Base-by-base conservation (phyloP, 805 yeast species). In the Nakazawaea peltata region DNA sequence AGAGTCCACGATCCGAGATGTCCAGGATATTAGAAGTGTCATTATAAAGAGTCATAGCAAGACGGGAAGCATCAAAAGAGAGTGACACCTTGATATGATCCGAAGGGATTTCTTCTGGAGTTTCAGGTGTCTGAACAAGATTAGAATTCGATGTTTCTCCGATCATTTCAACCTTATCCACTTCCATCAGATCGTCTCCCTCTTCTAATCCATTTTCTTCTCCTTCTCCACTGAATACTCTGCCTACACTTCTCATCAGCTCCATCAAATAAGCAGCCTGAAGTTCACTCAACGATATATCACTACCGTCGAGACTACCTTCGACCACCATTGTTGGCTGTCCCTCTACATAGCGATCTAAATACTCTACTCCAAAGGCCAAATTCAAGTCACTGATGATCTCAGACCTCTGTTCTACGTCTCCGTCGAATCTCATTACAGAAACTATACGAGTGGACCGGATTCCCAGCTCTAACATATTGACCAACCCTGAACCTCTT, bases 371-470 rank as follows among this genome's bases (percentile, higher is more conserved):
- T 28, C 71, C 60, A 44, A 86, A 76, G 1, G 59, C 51, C 30
- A 86, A 51, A 47, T 82, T 84, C 40, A 84, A 61, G 30, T 72
- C 69, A 17, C 79, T 76, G 26, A 85, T 69, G 30, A 90, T 74
- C 38, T 81, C 77, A 21, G 81, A 59, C 2, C 58, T 46, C 46
- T 83, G 94, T 12, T 56, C 50, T 2, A 56, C 45, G 2, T 51
- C 64, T 8, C 61, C 58, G 2, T 59, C 65, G 36, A 75, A 59
- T 37, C 71, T 59, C 45, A 87, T 73, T 3, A 56, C 54, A 0
- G 97, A 81, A 0, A 72, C 57, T n/a, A 90, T 57, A 37, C 69
- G 72, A 3, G 87, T 77, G 32, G 85, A 77, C 29, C 86, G 63
- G 15, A 92, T 60, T 0, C 95, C 94, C 6, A 85, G 69, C 12